phyloP scores from a whole-genome alignment of 2,329 filamentous ascomycete genomes.

The Stachybotrys chartarum region DNA sequence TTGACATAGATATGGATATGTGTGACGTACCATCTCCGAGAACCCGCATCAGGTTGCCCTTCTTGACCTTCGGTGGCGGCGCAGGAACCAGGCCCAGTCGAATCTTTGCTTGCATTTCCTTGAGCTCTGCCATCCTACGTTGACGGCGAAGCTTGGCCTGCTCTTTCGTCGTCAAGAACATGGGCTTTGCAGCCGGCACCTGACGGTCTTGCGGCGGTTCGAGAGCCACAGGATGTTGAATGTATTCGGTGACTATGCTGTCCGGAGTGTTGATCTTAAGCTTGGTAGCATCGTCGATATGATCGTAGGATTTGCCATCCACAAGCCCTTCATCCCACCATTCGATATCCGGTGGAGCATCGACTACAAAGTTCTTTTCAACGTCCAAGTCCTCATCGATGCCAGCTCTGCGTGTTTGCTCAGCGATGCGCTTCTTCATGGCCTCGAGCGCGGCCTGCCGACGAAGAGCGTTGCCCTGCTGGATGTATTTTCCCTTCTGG shows the following conservation, averaged over 20 bases:
- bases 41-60: slow-evolving; percentile 95
- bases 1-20: background rate
- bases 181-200: slow-evolving; percentile 70
- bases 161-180: slow-evolving; percentile 88
- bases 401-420: slow-evolving; percentile 79
- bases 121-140: slow-evolving; percentile 83
- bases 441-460: slow-evolving; percentile 83
- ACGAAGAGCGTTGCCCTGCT: slow-evolving; percentile 83
- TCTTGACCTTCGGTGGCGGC: slow-evolving; percentile 92
- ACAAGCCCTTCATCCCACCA: slow-evolving; percentile 97
- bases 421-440: slow-evolving; percentile 90
- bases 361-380: slow-evolving; percentile 83
- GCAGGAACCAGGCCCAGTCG: slow-evolving; percentile 82
- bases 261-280: slow-evolving; percentile 74
- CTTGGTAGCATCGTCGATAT: slow-evolving; percentile 55
- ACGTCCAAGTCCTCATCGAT: slow-evolving; percentile 86
- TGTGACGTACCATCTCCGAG: slow-evolving; percentile 64
- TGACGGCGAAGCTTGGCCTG: slow-evolving; percentile 86
- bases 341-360: slow-evolving; percentile 79
- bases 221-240: slow-evolving; percentile 87
- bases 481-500: slow-evolving; percentile 93
- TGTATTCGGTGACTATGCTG: slow-evolving; percentile 80
- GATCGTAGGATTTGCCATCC: slow-evolving; percentile 66
- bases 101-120: slow-evolving; percentile 95
- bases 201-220: slow-evolving; percentile 89